Conservation (phyloP, 306 rosid genomes). For the Datisca glomerata region DNA sequence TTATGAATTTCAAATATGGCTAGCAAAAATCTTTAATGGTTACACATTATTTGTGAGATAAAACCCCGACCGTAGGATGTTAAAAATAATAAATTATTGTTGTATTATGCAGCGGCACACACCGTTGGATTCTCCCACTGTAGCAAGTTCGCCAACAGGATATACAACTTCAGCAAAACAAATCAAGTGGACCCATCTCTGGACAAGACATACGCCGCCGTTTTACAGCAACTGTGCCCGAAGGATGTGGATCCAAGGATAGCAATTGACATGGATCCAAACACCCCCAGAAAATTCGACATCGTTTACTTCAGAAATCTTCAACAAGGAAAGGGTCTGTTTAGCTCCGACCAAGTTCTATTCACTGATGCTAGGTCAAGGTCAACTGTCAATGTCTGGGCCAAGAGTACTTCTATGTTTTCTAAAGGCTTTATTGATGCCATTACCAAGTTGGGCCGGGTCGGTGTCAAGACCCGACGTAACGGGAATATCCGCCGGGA, state of each 20-base stretch:
- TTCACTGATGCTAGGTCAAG: slow-evolving; percentile 42
- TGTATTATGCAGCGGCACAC: slow-evolving; percentile 38
- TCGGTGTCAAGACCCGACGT: slow-evolving; percentile 36
- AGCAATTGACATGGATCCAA: slow-evolving; percentile 63
- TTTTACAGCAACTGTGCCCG: slow-evolving; percentile 40
- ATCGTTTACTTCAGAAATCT: slow-evolving; percentile 44
- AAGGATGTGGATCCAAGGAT: slow-evolving; percentile 40
- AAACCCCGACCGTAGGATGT: too few relatives aligned
- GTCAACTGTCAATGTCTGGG: slow-evolving; percentile 36
- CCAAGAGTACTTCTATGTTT: slow-evolving; percentile 22
- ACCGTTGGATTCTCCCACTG: slow-evolving; percentile 66
- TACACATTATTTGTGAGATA: too few relatives aligned
- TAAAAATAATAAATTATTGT: not conserved
- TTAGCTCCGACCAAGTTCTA: slow-evolving; percentile 50
- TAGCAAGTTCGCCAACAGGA: slow-evolving; percentile 27
- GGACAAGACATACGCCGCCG: slow-evolving; percentile 18
- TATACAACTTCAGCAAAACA: slow-evolving; percentile 32
- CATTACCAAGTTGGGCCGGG: slow-evolving; percentile 63
- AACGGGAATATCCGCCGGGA: slow-evolving; percentile 47
- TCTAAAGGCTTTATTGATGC: slow-evolving; percentile 35
- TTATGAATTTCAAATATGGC: too few relatives aligned
- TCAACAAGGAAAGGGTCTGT: slow-evolving; percentile 44
- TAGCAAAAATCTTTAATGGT: too few relatives aligned
- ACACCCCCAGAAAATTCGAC: slow-evolving; percentile 36
- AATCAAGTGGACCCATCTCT: slow-evolving; percentile 35